These are phyloP conservation scores for Eucalyptus regnans DNA, from an alignment of 345 rosid species.

Conservation along the genomic window DNA sequence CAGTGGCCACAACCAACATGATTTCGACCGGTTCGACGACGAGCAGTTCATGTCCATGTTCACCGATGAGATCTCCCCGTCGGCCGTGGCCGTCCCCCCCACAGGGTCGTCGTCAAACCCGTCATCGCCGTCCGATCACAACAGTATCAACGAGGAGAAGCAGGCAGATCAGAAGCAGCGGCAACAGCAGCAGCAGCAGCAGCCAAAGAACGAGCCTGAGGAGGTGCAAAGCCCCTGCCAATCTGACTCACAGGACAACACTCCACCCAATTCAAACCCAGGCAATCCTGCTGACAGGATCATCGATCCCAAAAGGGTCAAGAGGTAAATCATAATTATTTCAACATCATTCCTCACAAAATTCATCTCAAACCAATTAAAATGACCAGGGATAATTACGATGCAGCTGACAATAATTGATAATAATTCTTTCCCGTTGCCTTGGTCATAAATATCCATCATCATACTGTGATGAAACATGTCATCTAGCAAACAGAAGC, in stretches of 20 bases:
- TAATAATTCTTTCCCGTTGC: not conserved
- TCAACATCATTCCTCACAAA: not conserved
- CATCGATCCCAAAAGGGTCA: conserved; percentile 77
- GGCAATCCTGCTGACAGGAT: conserved; percentile 26
- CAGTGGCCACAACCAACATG: not conserved
- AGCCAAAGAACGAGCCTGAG: conserved; percentile 18
- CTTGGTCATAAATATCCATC: not conserved
- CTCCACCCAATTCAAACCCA: not conserved
- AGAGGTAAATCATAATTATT: conserved; percentile 40
- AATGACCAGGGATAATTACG: not conserved
- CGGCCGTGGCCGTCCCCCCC: conserved; percentile 13
- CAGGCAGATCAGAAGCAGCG: not conserved
- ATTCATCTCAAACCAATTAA: not conserved
- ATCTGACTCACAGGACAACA: not conserved
- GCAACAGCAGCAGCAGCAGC: not conserved
- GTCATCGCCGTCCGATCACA: conserved; percentile 69
- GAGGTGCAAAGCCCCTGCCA: conserved; percentile 58
- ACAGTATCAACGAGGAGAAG: conserved; percentile 56
- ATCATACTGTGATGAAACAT: not conserved
- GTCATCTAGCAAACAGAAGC: not conserved
- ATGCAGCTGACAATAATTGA: not conserved
- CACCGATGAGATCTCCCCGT: conserved; percentile 40
- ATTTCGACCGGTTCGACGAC: conserved; percentile 61
- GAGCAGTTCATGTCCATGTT: conserved; percentile 86
- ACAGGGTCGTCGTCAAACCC: conserved; percentile 47